These are phyloP conservation scores for Cicer cuneatum DNA, from an alignment of 306 rosid species.

Conservation along the genomic window DNA sequence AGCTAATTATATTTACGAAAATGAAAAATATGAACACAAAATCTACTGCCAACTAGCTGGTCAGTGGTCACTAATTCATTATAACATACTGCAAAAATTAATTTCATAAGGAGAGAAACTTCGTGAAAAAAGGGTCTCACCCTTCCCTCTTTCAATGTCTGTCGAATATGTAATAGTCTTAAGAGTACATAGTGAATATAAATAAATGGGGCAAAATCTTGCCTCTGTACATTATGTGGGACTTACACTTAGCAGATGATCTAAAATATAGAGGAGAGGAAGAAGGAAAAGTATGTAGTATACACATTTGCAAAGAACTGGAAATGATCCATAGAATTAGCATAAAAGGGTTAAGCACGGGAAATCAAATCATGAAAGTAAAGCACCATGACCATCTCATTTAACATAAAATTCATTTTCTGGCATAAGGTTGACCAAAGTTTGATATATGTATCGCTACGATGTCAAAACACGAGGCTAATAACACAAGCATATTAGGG, in stretches of 20 bases:
- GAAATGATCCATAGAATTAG: constrained; percentile 28
- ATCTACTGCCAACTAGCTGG: constrained; percentile 32
- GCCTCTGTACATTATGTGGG: constrained; percentile 3
- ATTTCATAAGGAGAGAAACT: constrained; percentile 12
- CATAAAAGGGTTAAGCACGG: constrained; percentile 16
- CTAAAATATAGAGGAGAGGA: constrained; percentile 14
- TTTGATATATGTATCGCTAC: constrained; percentile 27
- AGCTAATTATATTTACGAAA: constrained; percentile 24
- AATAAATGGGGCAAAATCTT: constrained; percentile 5
- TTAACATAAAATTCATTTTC: constrained; percentile 4
- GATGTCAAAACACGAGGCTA: constrained; percentile 22
- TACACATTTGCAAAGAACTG: constrained; percentile 12
- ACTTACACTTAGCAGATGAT: constrained; percentile 29
- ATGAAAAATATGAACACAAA: constrained; percentile 11
- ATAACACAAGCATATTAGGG: background rate
- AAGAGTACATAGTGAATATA: constrained; percentile 8
- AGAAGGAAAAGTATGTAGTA: background rate
- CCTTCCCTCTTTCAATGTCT: constrained; percentile 12
- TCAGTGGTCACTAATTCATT: constrained; percentile 20
- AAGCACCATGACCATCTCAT: constrained; percentile 24
- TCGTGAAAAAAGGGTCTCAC: background rate
- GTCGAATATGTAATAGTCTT: constrained; percentile 9
- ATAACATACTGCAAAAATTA: constrained; percentile 2
- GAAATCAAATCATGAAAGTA: constrained; percentile 13
- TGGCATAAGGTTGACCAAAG: constrained; percentile 3